These are phyloP conservation scores for Diophrys appendiculata DNA, from an alignment of 73 alveolate genomes.

Conservation along the genomic window DNA sequence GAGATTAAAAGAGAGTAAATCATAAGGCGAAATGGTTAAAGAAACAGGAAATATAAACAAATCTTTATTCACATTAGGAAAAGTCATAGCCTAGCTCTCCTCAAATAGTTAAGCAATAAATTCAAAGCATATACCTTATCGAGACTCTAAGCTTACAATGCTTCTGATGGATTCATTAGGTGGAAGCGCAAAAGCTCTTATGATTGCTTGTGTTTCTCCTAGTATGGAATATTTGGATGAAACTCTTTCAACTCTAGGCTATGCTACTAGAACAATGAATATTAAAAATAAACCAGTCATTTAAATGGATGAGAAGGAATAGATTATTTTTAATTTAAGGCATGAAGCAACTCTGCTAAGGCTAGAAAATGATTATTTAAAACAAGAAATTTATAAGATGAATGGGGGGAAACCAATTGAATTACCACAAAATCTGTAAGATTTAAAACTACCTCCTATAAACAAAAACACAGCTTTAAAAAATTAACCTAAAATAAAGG, in stretches of 20 bases:
- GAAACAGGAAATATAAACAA: conserved; percentile 98
- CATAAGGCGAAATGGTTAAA: conserved; percentile 95
- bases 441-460: conserved; percentile 59
- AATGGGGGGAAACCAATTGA: conserved; percentile 87
- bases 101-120: conserved; percentile 71
- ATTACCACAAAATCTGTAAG: conserved; percentile 53
- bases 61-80: conserved; percentile 94
- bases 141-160: conserved; percentile 98
- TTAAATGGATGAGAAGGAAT: conserved; percentile 95
- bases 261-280: conserved; percentile 97
- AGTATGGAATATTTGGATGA: conserved; percentile 91
- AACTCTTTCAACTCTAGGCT: conserved; percentile 92
- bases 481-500: background rate
- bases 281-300: conserved; percentile 97
- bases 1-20: conserved; percentile 95
- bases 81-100: conserved; percentile 86
- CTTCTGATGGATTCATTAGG: conserved; percentile 98
- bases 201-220: conserved; percentile 98
- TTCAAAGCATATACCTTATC: conserved; percentile 91
- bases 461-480: conserved; percentile 31
- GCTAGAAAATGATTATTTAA: conserved; percentile 93
- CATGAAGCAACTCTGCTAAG: conserved; percentile 84
- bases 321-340: conserved; percentile 82
- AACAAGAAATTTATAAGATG: conserved; percentile 78
- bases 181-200: conserved; percentile 96